Base-by-base conservation (phyloP, 805 yeast species). In the Nakazawaea wickerhamii region DNA sequence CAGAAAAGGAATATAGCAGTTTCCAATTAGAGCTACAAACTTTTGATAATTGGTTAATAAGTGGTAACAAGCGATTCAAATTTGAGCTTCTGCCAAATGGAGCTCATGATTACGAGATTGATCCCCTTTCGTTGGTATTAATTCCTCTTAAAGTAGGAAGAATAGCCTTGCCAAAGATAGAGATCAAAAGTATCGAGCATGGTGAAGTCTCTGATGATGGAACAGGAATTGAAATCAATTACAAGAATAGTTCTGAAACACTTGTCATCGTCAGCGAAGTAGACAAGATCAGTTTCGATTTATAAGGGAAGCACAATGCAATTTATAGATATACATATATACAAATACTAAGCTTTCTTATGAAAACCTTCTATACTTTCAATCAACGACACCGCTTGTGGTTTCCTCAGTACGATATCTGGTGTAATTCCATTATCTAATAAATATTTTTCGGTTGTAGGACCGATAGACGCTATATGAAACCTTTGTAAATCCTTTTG, bases 401-500 rank as follows among this genome's bases (percentile, higher is more conserved):
- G 98, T 45, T 77, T 79, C 4, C 62, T 60, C 3, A 96, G 81
- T 3, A 83, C 84, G 1, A 84, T 74, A 30, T 74, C 63, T 1
- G 90, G 86, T 0, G 35, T 49, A 3, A 91, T 57, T 0, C 77
- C 81, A 15, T 74, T 67, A 1, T 66, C 58, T 4, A 58, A 30
- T 33, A 90, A 61, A 53, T 75, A 88, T 30, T 65, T 69, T 43
- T 83, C 78, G 9, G 98, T 91, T 0, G 97, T 91, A 2, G 97
- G 97, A 0, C 98, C 98, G 45, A 91, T 91, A 3, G 90, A 79
- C 0, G 95, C 96, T 13, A 88, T 63, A 37, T 68, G 71, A 34
- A 67, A 59, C 1, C 50, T 44, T 3, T 44, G 36, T 0, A 39
- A 10, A 31, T 31, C 54, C 26, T 25, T 44, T 20, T n/a, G 38